These are phyloP conservation scores for Extremus antarcticus DNA, from an alignment of 495 filamentous ascomycete genomes.

Conservation along the genomic window DNA sequence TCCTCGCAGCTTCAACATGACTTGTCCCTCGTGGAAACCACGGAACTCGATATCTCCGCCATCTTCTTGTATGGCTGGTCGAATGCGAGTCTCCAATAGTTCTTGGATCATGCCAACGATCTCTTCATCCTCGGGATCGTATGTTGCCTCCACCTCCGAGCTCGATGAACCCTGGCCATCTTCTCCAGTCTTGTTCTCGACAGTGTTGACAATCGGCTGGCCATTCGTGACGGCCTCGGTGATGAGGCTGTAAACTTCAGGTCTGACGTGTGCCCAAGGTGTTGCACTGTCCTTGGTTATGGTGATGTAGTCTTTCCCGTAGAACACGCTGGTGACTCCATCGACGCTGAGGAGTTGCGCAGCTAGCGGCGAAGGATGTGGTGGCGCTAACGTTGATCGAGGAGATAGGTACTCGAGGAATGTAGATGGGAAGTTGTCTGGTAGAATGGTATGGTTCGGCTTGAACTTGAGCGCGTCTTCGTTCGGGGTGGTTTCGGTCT, in stretches of 20 bases:
- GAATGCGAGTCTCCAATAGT: conserved; percentile 86
- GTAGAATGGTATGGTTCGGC: conserved; percentile 73
- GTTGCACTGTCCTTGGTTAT: conserved; percentile 80
- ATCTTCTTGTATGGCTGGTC: conserved; percentile 93
- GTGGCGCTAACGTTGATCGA: conserved; percentile 74
- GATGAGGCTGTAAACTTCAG: conserved; percentile 89
- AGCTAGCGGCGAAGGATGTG: conserved; percentile 87
- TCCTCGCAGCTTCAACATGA: conserved; percentile 76
- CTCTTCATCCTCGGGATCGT: conserved; percentile 80
- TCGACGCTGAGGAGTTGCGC: conserved; percentile 82
- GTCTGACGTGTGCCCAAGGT: conserved; percentile 90
- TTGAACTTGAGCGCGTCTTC: conserved; percentile 88
- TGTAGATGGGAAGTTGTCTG: conserved; percentile 54
- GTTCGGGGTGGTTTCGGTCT: conserved; percentile 90
- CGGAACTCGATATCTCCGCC: conserved; percentile 93
- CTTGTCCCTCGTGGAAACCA: conserved; percentile 77
- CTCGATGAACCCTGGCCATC: conserved; percentile 35
- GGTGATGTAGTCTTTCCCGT: conserved; percentile 90
- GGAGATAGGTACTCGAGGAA: conserved; percentile 88
- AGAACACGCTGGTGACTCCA: conserved; percentile 88
- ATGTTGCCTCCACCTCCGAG: conserved; percentile 31
- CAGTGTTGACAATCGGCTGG: conserved; percentile 64
- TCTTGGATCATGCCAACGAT: conserved; percentile 98
- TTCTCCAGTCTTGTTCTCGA: conserved; percentile 47
- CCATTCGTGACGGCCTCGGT: conserved; percentile 79